phyloP scores from a whole-genome alignment of 257 asterid species.

The Solanum clarkiae region DNA sequence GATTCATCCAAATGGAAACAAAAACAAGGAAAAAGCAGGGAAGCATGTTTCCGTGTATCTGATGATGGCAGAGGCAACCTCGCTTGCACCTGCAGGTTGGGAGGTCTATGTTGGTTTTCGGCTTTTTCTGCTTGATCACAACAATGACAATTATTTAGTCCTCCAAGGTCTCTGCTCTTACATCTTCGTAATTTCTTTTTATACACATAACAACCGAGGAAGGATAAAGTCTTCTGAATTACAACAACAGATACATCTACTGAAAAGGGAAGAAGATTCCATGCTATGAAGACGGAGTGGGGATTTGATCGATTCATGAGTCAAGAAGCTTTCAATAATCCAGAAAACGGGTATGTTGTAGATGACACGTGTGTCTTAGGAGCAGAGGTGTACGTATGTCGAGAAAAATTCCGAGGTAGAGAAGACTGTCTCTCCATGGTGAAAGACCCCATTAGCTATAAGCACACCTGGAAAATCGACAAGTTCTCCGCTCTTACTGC shows the following conservation, averaged over 20 bases:
- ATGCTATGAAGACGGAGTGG: constrained; percentile 33
- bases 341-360: constrained; percentile 41
- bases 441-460: too few relatives aligned
- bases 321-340: constrained; percentile 28
- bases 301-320: constrained; percentile 52
- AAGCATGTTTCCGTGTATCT: constrained; percentile 50
- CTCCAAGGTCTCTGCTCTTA: constrained; percentile 26
- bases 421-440: constrained; percentile 15
- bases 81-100: constrained; percentile 24
- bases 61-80: constrained; percentile 17
- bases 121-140: constrained; percentile 52
- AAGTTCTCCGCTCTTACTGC: too few relatives aligned
- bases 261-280: constrained; percentile 39
- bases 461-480: too few relatives aligned
- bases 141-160: constrained; percentile 36
- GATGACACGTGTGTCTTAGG: constrained; percentile 50
- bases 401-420: constrained; percentile 19
- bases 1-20: constrained; percentile 61
- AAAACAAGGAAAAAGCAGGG: constrained; percentile 24
- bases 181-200: not conserved
- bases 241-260: not conserved
- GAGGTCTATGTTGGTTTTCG: constrained; percentile 43
- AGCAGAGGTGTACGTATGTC: constrained; percentile 43
- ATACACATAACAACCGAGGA: not conserved
- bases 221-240: not conserved